Evolutionary conservation across 176 grass and related monocot species (phyloP).

Genomic region (Rhipidocladum racemiflorum): DNA sequence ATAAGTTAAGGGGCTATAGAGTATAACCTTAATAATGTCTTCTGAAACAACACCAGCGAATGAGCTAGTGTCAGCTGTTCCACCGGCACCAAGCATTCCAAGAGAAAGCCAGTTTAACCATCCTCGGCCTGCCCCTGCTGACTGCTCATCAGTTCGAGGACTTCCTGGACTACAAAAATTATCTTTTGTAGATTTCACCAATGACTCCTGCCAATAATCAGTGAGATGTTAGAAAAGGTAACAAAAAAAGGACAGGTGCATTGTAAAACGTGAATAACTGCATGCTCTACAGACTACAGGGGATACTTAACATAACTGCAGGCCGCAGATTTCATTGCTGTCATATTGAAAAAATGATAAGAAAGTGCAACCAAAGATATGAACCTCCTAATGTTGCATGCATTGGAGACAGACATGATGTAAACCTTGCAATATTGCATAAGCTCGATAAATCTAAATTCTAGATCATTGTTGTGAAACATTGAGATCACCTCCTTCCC

Average conservation of each 20-base stretch:
- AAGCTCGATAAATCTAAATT: neutral
- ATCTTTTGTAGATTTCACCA: conserved; percentile 57
- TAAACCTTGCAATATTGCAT: neutral
- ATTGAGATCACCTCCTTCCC: neutral
- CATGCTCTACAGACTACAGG: neutral
- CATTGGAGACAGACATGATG: neutral
- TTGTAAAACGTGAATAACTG: conserved; percentile 11
- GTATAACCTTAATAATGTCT: conserved; percentile 90
- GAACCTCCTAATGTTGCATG: neutral
- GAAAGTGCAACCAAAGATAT: neutral
- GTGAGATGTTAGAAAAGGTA: conserved; percentile 21
- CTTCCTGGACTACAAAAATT: conserved; percentile 49
- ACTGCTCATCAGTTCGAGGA: conserved; percentile 54
- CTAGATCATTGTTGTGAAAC: neutral
- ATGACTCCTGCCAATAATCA: conserved; percentile 55
- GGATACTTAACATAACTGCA: neutral
- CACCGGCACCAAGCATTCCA: conserved; percentile 98
- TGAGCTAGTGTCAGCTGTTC: conserved; percentile 75
- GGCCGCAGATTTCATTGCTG: neutral
- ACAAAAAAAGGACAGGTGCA: neutral
- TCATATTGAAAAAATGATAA: conserved; percentile 12
- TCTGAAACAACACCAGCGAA: conserved; percentile 96
- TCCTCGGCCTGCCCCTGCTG: conserved; percentile 50
- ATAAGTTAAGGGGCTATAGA: conserved; percentile 2
- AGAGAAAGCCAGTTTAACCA: conserved; percentile 99